Base-by-base conservation (phyloP, 345 rosid genomes). In the Eucalyptus erythrocorys region DNA sequence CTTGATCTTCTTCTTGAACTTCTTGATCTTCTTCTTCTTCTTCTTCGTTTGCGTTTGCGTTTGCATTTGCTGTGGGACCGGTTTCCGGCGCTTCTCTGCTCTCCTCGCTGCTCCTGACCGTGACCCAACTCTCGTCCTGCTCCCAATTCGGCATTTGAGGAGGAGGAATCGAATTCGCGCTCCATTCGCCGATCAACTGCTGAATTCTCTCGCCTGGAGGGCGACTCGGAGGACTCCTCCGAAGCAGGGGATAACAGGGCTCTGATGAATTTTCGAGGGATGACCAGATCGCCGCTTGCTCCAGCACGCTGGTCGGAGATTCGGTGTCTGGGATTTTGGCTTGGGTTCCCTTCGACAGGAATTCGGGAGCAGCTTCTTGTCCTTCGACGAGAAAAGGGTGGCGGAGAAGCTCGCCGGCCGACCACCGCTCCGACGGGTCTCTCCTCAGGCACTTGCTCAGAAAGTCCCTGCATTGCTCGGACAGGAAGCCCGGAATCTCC, bases 401-500 rank as follows among this genome's bases (percentile, higher is more conserved):
- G 6, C 37, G 47, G 3, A 95, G 94, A 19, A 95, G 93, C 84
- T 94, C 90, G 24, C 88, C 43, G 5, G 91, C 95, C 15, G 96
- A 88, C 95, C 95, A 93, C 88, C 97, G 90, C 90, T 93, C 90
- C 19, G 1, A 14, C 3, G 95, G 96, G 86, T 93, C 93, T 89
- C 89, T 91, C 51, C 34, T 91, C 91, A 95, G 87, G 89, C 96
- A 95, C 91, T 92, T 93, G 64, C 89, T 51, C 89, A 95, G 19
- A 71, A 95, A 95, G 86, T 95, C 95, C 91, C 76, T 87, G 4
- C 89, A 95, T 86, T 93, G 88, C 86, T 89, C 64, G 3, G 96
- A 93, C 88, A 94, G 43, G 53, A 26, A 89, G 48, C 85, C 43
- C 34, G 96, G 96, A 13, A 92, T 87, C 53, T 92, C 93, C 1